Conservation (phyloP, 2,329 filamentous ascomycete species). For the Ascochyta viciae-villosae region DNA sequence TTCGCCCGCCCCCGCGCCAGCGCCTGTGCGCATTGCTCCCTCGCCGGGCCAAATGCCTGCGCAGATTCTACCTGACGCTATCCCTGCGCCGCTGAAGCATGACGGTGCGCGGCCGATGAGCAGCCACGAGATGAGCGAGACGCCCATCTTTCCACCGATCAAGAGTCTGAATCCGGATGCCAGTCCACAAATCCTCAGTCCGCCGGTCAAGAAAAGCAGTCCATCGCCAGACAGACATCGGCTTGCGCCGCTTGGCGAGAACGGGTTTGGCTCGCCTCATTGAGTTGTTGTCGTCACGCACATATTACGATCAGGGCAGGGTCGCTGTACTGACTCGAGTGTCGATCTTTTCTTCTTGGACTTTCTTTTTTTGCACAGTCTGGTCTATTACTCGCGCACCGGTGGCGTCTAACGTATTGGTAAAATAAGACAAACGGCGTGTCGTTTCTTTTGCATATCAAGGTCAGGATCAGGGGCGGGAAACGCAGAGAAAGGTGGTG, state of each 20-base stretch:
- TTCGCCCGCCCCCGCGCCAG: constrained; percentile 30
- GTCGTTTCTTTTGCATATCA: background rate
- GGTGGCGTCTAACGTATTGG: background rate
- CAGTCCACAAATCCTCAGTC: constrained; percentile 64
- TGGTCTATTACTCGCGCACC: background rate
- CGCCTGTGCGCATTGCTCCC: constrained; percentile 36
- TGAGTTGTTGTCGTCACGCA: background rate
- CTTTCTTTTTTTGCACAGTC: background rate
- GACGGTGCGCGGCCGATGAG: constrained; percentile 44
- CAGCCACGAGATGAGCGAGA: constrained; percentile 44
- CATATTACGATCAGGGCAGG: too few species aligned
- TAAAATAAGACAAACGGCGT: background rate
- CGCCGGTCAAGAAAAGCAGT: constrained; percentile 62
- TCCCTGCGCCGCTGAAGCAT: constrained; percentile 58
- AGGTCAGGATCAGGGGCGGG: too few species aligned
- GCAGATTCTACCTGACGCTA: constrained; percentile 44
- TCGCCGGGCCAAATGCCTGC: constrained; percentile 42
- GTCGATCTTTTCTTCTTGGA: background rate
- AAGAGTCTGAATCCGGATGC: constrained; percentile 66
- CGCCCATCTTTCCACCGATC: constrained; percentile 63
- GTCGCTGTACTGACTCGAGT: background rate
- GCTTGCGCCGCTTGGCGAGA: constrained; percentile 10
- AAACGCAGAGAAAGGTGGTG: too few species aligned
- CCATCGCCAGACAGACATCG: constrained; percentile 32
- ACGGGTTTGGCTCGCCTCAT: background rate